These are phyloP conservation scores for Xylariaceae sp. DNA, from an alignment of 2,329 filamentous ascomycete genomes.

Conservation along the genomic window DNA sequence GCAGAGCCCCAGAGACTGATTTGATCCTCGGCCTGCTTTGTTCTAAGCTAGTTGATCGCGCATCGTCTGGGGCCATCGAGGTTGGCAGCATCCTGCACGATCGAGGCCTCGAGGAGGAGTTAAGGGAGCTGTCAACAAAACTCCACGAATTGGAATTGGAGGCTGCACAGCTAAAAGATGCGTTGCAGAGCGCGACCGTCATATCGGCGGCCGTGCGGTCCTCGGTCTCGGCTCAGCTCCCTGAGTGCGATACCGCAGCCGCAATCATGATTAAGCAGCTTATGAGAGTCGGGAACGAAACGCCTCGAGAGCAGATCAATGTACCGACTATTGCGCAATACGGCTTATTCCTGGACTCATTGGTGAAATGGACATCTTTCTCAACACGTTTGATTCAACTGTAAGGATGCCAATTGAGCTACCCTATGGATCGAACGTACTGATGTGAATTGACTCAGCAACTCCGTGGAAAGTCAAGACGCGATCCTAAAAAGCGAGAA, in stretches of 20 bases:
- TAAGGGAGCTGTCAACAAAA: background rate
- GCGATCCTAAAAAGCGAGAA: background rate
- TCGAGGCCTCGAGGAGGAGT: background rate
- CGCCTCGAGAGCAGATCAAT: background rate
- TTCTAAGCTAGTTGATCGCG: background rate
- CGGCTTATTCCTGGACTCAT: background rate
- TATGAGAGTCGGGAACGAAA: background rate
- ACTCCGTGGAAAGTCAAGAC: background rate
- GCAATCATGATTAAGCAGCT: slow-evolving; percentile 1
- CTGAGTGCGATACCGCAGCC: background rate
- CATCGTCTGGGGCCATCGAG: background rate
- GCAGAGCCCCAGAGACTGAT: background rate
- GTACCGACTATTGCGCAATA: background rate
- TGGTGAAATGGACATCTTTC: background rate
- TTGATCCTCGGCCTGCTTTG: background rate
- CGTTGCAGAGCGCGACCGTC: background rate
- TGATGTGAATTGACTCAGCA: background rate
- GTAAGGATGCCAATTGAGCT: too few species aligned
- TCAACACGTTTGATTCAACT: background rate
- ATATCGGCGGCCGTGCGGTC: background rate
- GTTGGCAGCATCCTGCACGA: background rate
- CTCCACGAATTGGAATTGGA: background rate
- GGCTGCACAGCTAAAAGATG: background rate
- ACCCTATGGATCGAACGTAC: too few species aligned
- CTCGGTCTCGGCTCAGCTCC: background rate